These are phyloP conservation scores for Leucosporidium creatinivorum DNA, from an alignment of 768 basidiomycete genomes.

Conservation along the genomic window DNA sequence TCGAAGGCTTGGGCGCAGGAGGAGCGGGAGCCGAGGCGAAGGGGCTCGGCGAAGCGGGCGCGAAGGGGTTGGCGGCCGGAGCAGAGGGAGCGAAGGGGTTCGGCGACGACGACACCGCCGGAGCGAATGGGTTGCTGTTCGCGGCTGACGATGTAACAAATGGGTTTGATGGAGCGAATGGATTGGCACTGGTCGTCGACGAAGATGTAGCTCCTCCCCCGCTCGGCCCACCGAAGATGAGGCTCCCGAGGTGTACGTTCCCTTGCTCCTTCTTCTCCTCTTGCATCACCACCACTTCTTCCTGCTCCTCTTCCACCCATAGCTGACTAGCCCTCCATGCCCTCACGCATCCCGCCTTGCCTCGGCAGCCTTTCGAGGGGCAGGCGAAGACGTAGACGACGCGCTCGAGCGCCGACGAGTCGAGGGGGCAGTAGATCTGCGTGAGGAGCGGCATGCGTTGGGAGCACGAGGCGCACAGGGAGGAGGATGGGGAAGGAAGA, in stretches of 20 bases:
- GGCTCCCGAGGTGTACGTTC: constrained; percentile 40
- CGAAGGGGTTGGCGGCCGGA: constrained; percentile 41
- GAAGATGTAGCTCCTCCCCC: neutral
- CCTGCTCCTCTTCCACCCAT: constrained; percentile 47
- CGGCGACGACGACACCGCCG: neutral
- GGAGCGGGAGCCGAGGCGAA: constrained; percentile 7
- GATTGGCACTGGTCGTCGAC: constrained; percentile 49
- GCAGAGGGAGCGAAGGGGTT: constrained; percentile 11
- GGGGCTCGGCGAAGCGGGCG: constrained; percentile 38
- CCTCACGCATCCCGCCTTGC: constrained; percentile 66
- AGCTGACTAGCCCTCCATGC: constrained; percentile 76
- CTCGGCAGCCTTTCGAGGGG: constrained; percentile 60
- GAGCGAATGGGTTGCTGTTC: constrained; percentile 61
- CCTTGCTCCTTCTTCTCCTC: constrained; percentile 26
- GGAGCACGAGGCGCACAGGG: constrained; percentile 59
- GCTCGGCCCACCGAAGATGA: constrained; percentile 13
- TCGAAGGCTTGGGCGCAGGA: neutral
- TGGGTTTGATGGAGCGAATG: constrained; percentile 49
- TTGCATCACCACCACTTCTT: constrained; percentile 38
- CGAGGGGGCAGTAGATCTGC: constrained; percentile 85
- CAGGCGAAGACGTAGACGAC: constrained; percentile 83
- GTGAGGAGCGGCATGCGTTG: constrained; percentile 71
- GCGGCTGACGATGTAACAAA: constrained; percentile 24
- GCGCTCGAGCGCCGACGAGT: constrained; percentile 74
- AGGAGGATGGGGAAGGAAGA: neutral